Percentiles rank a stretch among this genome's conserved stretches.
These are phyloP conservation scores for Fusarium solani-melongenae DNA, from an alignment of 2,329 filamentous ascomycete genomes.

Conservation along the genomic window DNA sequence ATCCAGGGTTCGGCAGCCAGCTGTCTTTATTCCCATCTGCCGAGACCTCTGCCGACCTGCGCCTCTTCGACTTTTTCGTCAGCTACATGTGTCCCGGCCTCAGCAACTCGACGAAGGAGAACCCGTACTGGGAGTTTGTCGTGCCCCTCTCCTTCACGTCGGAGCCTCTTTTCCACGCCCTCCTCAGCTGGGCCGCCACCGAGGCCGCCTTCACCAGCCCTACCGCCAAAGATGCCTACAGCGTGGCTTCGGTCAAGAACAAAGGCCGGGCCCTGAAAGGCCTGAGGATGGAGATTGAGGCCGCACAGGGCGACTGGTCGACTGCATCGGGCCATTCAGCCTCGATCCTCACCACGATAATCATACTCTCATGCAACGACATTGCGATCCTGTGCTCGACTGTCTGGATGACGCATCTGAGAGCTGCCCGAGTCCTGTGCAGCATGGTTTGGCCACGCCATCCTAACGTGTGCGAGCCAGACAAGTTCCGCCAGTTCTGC, in stretches of 20 bases:
- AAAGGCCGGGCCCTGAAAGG: constrained; percentile 1
- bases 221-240: neutral
- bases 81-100: constrained; percentile 1
- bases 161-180: constrained; percentile 1
- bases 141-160: constrained; percentile 6
- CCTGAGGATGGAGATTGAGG: constrained; percentile 4
- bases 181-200: constrained; percentile 7
- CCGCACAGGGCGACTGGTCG: neutral
- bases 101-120: constrained; percentile 6
- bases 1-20: neutral
- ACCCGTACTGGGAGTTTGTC: constrained; percentile 12
- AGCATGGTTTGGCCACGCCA: constrained; percentile 10
- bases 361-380: constrained; percentile 9
- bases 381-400: constrained; percentile 5
- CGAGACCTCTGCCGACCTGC: neutral
- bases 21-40: neutral
- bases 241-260: constrained; percentile 6
- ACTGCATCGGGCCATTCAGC: neutral
- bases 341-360: constrained; percentile 10
- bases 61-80: constrained; percentile 12
- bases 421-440: constrained; percentile 9
- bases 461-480: neutral
- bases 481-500: constrained; percentile 10
- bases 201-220: constrained; percentile 1
- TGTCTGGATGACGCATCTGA: constrained; percentile 6